Conservation (phyloP, 2,329 filamentous ascomycete genomes). For the Clarireedia sp. region DNA sequence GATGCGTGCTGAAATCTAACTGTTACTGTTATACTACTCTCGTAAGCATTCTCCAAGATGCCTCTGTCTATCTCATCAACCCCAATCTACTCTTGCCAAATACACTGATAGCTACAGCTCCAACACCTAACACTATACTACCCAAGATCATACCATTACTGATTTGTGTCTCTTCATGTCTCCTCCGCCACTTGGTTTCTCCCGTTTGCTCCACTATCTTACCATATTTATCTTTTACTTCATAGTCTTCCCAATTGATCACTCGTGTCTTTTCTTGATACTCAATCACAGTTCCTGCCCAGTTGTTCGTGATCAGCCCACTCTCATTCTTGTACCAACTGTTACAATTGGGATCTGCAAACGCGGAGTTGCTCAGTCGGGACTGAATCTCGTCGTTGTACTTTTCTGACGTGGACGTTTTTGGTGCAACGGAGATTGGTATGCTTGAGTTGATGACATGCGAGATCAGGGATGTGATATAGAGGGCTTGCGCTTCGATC, state of each 20-base stretch:
- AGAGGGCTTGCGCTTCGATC: conserved; percentile 24
- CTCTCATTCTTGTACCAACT: conserved; percentile 24
- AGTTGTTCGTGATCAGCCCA: conserved; percentile 24
- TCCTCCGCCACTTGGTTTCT: conserved; percentile 26
- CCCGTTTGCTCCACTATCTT: too few species aligned
- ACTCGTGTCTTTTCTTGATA: conserved; percentile 42
- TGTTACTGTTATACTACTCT: too few species aligned
- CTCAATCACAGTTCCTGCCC: conserved; percentile 40
- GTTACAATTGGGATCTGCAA: conserved; percentile 22
- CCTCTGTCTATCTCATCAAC: too few species aligned
- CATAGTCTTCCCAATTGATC: conserved; percentile 40
- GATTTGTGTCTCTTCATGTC: conserved; percentile 32
- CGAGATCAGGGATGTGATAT: conserved; percentile 20
- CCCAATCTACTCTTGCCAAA: too few species aligned
- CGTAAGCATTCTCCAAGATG: too few species aligned
- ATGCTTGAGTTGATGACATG: conserved; percentile 36
- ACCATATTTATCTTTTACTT: conserved; percentile 17
- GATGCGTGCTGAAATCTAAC: too few species aligned
- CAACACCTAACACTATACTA: background rate
- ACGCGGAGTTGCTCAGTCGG: conserved; percentile 14
- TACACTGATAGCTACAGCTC: too few species aligned
- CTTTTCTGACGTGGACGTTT: conserved; percentile 27
- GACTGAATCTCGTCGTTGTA: conserved; percentile 22
- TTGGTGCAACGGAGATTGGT: conserved; percentile 39
- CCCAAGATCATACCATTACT: conserved; percentile 14